phyloP scores from a whole-genome alignment of 1,139 yeast genomes.

The Saccharomyces hybrid region DNA sequence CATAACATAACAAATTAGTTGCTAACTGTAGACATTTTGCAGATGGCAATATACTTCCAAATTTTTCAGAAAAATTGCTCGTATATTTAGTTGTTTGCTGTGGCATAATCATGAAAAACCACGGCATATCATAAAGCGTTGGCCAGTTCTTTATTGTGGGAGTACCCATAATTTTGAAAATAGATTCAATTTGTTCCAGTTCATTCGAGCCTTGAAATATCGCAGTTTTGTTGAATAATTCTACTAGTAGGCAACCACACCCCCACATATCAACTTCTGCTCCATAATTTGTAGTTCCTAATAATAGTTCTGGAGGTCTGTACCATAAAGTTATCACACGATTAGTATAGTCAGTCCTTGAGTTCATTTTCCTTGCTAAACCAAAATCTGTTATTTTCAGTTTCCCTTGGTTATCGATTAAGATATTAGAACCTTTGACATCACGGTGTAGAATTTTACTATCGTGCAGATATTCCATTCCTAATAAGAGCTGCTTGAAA shows the following conservation, averaged over 20 bases:
- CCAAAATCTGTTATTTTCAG: conserved; percentile 92
- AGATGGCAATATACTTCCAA: conserved; percentile 39
- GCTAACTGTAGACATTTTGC: conserved; percentile 62
- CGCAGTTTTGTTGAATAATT: conserved; percentile 67
- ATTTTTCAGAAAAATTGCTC: conserved; percentile 44
- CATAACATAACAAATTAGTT: conserved; percentile 48
- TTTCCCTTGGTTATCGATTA: conserved; percentile 62
- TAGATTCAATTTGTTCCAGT: conserved; percentile 68
- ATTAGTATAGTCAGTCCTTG: conserved; percentile 61
- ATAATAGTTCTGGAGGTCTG: conserved; percentile 85
- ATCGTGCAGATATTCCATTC: conserved; percentile 72
- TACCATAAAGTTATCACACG: conserved; percentile 95
- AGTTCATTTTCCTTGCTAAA: conserved; percentile 70
- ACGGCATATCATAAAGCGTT: conserved; percentile 63
- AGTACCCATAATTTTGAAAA: conserved; percentile 80
- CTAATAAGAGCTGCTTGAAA: conserved; percentile 69
- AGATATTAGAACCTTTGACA: conserved; percentile 86
- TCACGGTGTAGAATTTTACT: conserved; percentile 83
- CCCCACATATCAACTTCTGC: conserved; percentile 96
- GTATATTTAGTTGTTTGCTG: conserved; percentile 32
- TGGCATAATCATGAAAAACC: conserved; percentile 84
- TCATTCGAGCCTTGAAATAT: conserved; percentile 86
- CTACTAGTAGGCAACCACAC: conserved; percentile 82
- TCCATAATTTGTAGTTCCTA: conserved; percentile 87
- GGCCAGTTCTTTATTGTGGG: conserved; percentile 79